phyloP scores from a whole-genome alignment of 306 rosid genomes.

The Vachellia collinsii region DNA sequence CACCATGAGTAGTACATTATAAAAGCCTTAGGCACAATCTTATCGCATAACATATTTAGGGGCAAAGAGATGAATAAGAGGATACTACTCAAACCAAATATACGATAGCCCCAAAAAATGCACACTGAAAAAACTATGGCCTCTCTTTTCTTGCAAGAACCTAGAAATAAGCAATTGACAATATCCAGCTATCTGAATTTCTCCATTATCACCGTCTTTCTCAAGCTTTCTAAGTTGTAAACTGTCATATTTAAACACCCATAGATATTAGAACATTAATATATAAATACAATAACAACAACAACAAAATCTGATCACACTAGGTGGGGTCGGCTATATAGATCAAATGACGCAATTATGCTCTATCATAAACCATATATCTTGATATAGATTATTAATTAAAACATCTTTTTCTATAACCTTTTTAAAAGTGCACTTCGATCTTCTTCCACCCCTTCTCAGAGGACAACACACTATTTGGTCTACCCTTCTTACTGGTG shows the following conservation, averaged over 20 bases:
- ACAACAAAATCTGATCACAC: too few species aligned
- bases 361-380: too few species aligned
- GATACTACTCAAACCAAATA: not conserved
- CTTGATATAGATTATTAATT: too few species aligned
- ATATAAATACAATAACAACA: too few species aligned
- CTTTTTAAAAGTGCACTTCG: too few species aligned
- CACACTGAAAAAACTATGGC: not conserved
- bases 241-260: constrained; percentile 12
- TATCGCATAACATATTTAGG: not conserved
- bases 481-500: too few species aligned
- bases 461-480: too few species aligned
- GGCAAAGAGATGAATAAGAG: not conserved
- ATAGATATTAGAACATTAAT: not conserved
- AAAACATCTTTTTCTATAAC: too few species aligned
- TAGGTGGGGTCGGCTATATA: too few species aligned
- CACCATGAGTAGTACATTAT: not conserved
- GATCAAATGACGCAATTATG: too few species aligned
- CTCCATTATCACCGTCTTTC: constrained; percentile 9
- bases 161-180: constrained; percentile 8
- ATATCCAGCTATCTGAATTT: constrained; percentile 25
- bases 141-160: not conserved
- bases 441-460: too few species aligned
- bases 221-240: constrained; percentile 14
- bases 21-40: not conserved
- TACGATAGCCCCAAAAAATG: not conserved